Evolutionary conservation across 2,329 filamentous ascomycete species (phyloP), one percentile per base, ranked within the genome.

Genomic region (Epichloe coenophiala): DNA sequence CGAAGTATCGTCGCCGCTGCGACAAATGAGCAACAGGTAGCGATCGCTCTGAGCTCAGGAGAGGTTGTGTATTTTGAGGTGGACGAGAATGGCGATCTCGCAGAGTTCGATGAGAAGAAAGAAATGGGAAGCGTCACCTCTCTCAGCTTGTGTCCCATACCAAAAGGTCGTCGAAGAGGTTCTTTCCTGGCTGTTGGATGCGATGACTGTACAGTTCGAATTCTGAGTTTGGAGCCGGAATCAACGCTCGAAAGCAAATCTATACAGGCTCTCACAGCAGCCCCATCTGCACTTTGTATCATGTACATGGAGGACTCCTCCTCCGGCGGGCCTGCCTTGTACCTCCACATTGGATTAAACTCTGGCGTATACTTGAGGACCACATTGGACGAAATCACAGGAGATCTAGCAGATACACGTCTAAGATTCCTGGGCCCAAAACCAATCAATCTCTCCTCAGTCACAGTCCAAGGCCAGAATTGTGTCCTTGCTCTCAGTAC

Each of bases 21-120:
- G 1, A 93, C 91, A n/a, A 98, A 98, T 61, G 83, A 91, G 59
- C 81, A 87, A 39, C 93, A 98, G 68, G 88, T 98, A 27, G 89
- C 89, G 3, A 84, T 97, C 47, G 93, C 91, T 1, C 74, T 98
- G 23, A 96, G 90, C 63, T 96, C 90, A 9, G 91, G 91, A 37
- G 93, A 98, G 65, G 90, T 98, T 55, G 87, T 95, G 41, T 98
- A 97, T 63, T 98, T 98, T 59, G 94, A 97, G 65, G 91, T 96
- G 81, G 93, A 95, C 61, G 78, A 81, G 0, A 90, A 97, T 66
- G 90, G 90, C 33, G 86, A 86, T 3, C 74, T 97, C 33, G 88
- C 88, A 37, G 91, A 97, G 68, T 95, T 96, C 57, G 86, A 97
- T 57, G 90, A 97, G 61, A 89, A 90, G 65, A 88, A 89, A 60